Conservation (phyloP, 208 protist genomes). For the Herpetomonas tarakana region DNA sequence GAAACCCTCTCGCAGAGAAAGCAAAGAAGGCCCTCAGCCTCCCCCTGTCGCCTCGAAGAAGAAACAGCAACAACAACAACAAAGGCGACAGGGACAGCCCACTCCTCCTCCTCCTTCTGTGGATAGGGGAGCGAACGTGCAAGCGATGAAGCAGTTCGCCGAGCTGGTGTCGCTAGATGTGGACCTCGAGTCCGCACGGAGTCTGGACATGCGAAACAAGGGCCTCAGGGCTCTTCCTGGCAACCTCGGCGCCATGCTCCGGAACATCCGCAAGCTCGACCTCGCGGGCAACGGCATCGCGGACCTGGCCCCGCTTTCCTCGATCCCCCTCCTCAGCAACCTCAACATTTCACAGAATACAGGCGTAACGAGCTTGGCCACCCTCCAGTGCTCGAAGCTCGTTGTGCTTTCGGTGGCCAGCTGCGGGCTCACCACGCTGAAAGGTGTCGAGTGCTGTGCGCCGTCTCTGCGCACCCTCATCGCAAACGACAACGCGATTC, state of each 20-base stretch:
- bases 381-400: conserved; percentile 36
- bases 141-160: conserved; percentile 40
- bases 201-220: conserved; percentile 47
- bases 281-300: conserved; percentile 58
- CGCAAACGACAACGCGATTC: conserved; percentile 80
- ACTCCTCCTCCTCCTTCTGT: no score
- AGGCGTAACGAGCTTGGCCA: conserved; percentile 36
- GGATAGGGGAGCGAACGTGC: no score
- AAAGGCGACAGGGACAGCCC: no score
- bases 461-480: conserved; percentile 66
- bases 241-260: conserved; percentile 49
- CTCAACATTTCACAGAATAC: conserved; percentile 59
- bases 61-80: no score
- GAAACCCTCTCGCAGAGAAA: no score
- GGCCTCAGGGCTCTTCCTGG: conserved; percentile 38
- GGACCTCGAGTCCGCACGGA: conserved; percentile 55
- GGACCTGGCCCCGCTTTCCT: conserved; percentile 38
- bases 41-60: no score
- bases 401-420: conserved; percentile 62
- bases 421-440: conserved; percentile 59
- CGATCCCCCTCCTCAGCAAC: conserved; percentile 56
- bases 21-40: no score
- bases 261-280: conserved; percentile 61
- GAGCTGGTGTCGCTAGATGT: conserved; percentile 75
- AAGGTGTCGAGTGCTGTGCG: conserved; percentile 54